phyloP scores from a whole-genome alignment of 116 monocot genomes.

The Zostera marina region DNA sequence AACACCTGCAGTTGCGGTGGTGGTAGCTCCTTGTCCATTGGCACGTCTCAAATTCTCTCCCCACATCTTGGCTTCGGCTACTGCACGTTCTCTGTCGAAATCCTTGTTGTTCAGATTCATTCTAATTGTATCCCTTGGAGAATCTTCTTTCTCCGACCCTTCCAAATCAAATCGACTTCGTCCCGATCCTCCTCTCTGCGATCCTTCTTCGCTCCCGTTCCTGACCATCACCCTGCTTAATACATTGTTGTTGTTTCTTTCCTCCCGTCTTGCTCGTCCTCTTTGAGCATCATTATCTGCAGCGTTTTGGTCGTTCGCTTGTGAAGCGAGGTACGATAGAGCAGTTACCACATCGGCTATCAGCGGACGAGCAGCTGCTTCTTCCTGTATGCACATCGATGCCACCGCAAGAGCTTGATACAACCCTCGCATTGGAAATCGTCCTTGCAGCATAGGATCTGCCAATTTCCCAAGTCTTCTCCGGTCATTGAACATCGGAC shows the following conservation, averaged over 20 bases:
- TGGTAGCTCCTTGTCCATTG: not conserved
- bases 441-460: conserved; percentile 59
- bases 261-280: conserved; percentile 7
- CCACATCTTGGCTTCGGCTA: conserved; percentile 88
- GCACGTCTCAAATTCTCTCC: conserved; percentile 44
- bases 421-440: conserved; percentile 78
- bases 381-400: conserved; percentile 83
- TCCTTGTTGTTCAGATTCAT: conserved; percentile 18
- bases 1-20: too few relatives aligned
- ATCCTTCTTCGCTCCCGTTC: conserved; percentile 13
- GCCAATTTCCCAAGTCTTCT: conserved; percentile 51
- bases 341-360: conserved; percentile 89
- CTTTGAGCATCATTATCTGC: conserved; percentile 1
- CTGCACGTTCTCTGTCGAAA: conserved; percentile 46
- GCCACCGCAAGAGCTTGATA: conserved; percentile 86
- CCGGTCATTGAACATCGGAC: conserved; percentile 73
- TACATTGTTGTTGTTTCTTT: not conserved
- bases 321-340: conserved; percentile 55
- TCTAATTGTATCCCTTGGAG: conserved; percentile 19
- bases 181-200: conserved; percentile 18
- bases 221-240: not conserved
- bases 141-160: conserved; percentile 18
- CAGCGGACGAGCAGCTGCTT: conserved; percentile 68
- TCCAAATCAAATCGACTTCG: conserved; percentile 10
- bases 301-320: conserved; percentile 35